Evolutionary conservation across 1,284 basidiomycete species (phyloP).

Genomic region (Ceraceosorus guamensis): DNA sequence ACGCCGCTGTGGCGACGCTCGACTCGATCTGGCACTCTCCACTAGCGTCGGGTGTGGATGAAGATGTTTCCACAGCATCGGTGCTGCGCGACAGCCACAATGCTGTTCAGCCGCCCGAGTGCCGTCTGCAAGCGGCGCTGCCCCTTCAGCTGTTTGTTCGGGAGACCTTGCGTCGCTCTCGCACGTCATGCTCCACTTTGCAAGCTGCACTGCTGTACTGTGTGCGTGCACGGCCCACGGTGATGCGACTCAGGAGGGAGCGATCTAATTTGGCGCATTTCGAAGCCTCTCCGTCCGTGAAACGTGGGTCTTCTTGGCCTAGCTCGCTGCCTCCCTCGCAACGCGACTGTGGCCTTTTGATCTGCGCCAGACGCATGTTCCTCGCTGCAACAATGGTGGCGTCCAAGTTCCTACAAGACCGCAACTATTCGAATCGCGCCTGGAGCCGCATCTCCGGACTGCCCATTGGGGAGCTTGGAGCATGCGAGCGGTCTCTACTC

Average conservation of each 20-base stretch:
- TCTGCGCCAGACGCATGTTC: slow-evolving; percentile 80
- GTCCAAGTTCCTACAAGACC: slow-evolving; percentile 84
- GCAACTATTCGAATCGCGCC: slow-evolving; percentile 77
- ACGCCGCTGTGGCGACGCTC: slow-evolving; percentile 23
- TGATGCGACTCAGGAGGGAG: not conserved
- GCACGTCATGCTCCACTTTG: slow-evolving; percentile 42
- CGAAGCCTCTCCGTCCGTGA: not conserved
- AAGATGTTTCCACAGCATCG: slow-evolving; percentile 1
- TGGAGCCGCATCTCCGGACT: slow-evolving; percentile 66
- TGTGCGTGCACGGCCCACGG: slow-evolving; percentile 13
- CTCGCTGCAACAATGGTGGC: slow-evolving; percentile 79
- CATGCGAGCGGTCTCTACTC: slow-evolving; percentile 51
- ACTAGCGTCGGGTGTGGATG: not conserved
- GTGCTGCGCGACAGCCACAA: not conserved
- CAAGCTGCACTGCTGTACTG: slow-evolving; percentile 44
- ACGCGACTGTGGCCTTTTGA: slow-evolving; percentile 49
- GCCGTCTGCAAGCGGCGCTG: slow-evolving; percentile 18
- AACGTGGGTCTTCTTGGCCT: not conserved
- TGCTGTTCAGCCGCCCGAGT: slow-evolving; percentile 17
- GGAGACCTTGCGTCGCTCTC: slow-evolving; percentile 42
- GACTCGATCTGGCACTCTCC: slow-evolving; percentile 27
- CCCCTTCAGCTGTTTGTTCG: slow-evolving; percentile 41
- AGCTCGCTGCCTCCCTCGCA: not conserved
- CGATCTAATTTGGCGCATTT: not conserved
- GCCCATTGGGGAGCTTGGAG: slow-evolving; percentile 49